phyloP scores from a whole-genome alignment of 352 stramenopile species.

The Globisporangium spiculum region DNA sequence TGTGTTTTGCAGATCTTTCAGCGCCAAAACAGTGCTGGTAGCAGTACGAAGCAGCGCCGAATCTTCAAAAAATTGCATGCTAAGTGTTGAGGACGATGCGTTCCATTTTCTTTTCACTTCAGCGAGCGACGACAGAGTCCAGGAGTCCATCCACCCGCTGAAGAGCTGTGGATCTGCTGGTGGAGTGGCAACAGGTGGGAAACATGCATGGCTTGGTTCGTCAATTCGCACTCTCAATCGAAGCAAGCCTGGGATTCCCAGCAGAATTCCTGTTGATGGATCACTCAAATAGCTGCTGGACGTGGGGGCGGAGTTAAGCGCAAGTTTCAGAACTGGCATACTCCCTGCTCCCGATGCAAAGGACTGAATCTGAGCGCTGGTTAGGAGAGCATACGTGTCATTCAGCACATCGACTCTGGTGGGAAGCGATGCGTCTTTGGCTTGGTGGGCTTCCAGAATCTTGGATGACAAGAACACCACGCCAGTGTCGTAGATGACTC shows the following conservation, averaged over 20 bases:
- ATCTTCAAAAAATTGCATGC: constrained; percentile 23
- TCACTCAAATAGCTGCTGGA: constrained; percentile 10
- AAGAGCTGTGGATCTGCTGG: constrained; percentile 29
- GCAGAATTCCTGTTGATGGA: constrained; percentile 6
- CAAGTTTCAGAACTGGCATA: constrained; percentile 31
- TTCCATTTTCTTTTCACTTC: constrained; percentile 34
- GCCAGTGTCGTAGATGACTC: constrained; percentile 17
- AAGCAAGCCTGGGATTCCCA: constrained; percentile 29
- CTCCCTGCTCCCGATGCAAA: constrained; percentile 25
- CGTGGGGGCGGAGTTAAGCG: constrained; percentile 22
- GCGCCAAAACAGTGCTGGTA: constrained; percentile 35
- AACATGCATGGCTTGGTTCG: constrained; percentile 39
- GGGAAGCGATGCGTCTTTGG: constrained; percentile 26
- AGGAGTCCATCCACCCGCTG: constrained; percentile 51
- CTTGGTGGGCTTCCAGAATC: constrained; percentile 28
- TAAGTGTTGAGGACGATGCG: constrained; percentile 15
- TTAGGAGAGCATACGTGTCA: constrained; percentile 23
- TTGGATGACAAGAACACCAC: constrained; percentile 20
- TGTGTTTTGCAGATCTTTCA: constrained; percentile 21
- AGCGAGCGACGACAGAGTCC: constrained; percentile 32
- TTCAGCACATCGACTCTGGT: constrained; percentile 21
- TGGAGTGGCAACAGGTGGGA: constrained; percentile 9
- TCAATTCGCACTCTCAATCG: constrained; percentile 26
- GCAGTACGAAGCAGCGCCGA: constrained; percentile 34
- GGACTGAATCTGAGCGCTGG: constrained; percentile 20